Percentiles rank a stretch among this genome's conserved stretches.
These are phyloP conservation scores for Steccherinum ochraceum DNA, from an alignment of 768 basidiomycete genomes.

Conservation along the genomic window DNA sequence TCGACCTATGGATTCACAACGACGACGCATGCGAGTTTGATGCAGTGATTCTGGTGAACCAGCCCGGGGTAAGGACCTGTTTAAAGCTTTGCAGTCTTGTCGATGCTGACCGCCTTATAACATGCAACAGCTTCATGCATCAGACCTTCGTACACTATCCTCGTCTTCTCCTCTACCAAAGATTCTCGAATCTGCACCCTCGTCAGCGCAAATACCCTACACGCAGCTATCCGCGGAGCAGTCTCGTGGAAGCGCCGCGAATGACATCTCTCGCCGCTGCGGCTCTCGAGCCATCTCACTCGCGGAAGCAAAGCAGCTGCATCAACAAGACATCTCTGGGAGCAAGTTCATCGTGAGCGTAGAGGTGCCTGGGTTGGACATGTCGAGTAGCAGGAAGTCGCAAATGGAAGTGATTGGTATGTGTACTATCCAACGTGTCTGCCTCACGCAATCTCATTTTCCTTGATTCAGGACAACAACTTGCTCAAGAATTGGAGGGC, in stretches of 20 bases:
- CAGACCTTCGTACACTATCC: conserved; percentile 62
- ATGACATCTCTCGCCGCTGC: conserved; percentile 46
- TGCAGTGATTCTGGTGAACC: conserved; percentile 61
- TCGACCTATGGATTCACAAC: conserved; percentile 37
- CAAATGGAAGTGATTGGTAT: conserved; percentile 51
- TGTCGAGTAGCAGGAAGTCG: conserved; percentile 38
- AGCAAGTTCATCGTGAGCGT: conserved; percentile 55
- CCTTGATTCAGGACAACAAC: conserved; percentile 13
- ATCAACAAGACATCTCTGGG: conserved; percentile 29
- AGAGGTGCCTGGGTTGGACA: conserved; percentile 43
- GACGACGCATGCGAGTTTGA: conserved; percentile 56
- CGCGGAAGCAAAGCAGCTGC: conserved; percentile 21
- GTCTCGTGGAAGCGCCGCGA: conserved; percentile 31
- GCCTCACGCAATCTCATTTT: background rate
- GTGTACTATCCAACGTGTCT: conserved; percentile 16
- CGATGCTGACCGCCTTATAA: no score
- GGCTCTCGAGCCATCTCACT: conserved; percentile 40
- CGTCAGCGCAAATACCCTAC: conserved; percentile 59
- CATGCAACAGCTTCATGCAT: conserved; percentile 74
- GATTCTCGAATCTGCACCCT: conserved; percentile 42
- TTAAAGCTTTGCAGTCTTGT: no score
- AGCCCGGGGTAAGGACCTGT: conserved; percentile 72
- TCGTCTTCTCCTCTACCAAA: conserved; percentile 43
- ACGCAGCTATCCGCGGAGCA: conserved; percentile 27
- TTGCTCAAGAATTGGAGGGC: conserved; percentile 37